A percentile compares a stretch with the other conserved stretches of the same genome.
These are phyloP conservation scores for Pseudogymnoascus sp. DNA, from an alignment of 2,329 filamentous ascomycete species.

Conservation along the genomic window DNA sequence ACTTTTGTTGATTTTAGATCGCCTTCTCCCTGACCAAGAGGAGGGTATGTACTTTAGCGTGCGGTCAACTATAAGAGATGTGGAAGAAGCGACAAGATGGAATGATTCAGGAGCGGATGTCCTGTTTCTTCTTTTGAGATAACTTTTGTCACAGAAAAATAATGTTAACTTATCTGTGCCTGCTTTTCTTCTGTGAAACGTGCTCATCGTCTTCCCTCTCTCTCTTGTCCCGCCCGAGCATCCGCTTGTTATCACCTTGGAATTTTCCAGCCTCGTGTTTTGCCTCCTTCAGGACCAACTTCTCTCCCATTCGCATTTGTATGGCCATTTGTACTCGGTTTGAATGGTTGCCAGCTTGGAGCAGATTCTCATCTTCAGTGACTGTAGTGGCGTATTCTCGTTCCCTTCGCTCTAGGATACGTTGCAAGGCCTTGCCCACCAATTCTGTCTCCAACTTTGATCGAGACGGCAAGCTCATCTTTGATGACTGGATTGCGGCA, in stretches of 20 bases:
- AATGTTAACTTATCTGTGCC: constrained; percentile 11
- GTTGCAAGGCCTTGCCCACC: constrained; percentile 33
- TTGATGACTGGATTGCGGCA: constrained; percentile 30
- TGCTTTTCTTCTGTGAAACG: constrained; percentile 8
- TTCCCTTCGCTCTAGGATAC: constrained; percentile 32
- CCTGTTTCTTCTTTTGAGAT: background rate
- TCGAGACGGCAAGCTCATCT: constrained; percentile 27
- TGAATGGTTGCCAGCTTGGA: constrained; percentile 28
- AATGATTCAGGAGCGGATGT: constrained; percentile 6
- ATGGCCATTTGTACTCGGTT: constrained; percentile 43
- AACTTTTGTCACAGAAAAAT: constrained; percentile 8
- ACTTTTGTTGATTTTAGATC: constrained; percentile 15
- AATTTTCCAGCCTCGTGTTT: constrained; percentile 31
- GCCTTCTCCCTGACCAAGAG: constrained; percentile 11
- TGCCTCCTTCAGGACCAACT: constrained; percentile 45
- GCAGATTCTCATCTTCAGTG: constrained; percentile 38
- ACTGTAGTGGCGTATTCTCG: constrained; percentile 45
- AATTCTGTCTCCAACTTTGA: constrained; percentile 35
- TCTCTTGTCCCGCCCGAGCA: constrained; percentile 22
- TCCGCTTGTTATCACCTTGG: constrained; percentile 26
- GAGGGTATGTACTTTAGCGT: constrained; percentile 8
- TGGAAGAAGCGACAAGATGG: constrained; percentile 8
- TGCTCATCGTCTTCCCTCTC: constrained; percentile 6
- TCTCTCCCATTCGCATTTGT: constrained; percentile 56
- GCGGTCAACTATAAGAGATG: constrained; percentile 9